Percentiles rank a stretch among this genome's conserved stretches.
phyloP scores from a whole-genome alignment of 2,329 filamentous ascomycete species.

The Tolypocladium inflatum region DNA sequence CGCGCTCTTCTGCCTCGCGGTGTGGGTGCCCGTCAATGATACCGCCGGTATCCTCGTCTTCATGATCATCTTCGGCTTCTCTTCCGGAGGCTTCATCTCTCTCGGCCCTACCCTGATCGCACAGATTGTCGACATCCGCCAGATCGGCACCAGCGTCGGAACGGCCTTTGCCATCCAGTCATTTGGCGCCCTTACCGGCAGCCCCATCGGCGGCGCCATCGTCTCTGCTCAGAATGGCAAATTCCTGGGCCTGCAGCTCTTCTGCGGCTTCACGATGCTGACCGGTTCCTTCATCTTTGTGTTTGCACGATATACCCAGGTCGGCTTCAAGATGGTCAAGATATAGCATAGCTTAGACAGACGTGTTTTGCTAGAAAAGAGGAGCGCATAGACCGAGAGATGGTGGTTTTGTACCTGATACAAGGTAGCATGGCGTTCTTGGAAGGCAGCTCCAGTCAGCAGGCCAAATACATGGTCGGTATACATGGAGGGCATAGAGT shows the following conservation, averaged over 20 bases:
- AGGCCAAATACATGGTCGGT: not conserved
- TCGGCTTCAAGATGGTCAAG: slow-evolving; percentile 23
- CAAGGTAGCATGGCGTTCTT: not conserved
- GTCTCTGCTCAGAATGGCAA: slow-evolving; percentile 39
- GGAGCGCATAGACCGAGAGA: not conserved
- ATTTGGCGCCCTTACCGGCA: slow-evolving; percentile 56
- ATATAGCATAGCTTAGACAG: slow-evolving; percentile 11
- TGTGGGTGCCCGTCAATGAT: slow-evolving; percentile 39
- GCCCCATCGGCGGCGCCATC: slow-evolving; percentile 58
- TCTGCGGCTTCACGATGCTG: slow-evolving; percentile 45
- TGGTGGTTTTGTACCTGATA: not conserved
- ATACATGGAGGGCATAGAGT: not conserved
- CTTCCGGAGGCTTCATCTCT: slow-evolving; percentile 56
- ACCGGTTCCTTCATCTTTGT: slow-evolving; percentile 17
- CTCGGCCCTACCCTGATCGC: slow-evolving; percentile 55
- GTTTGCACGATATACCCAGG: slow-evolving; percentile 22
- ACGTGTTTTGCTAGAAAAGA: not conserved
- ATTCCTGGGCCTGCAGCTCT: slow-evolving; percentile 54
- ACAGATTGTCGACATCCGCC: slow-evolving; percentile 59
- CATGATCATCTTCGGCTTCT: slow-evolving; percentile 59
- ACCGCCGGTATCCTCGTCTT: slow-evolving; percentile 55
- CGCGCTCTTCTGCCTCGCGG: slow-evolving; percentile 30
- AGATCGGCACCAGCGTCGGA: slow-evolving; percentile 61
- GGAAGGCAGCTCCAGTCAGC: not conserved
- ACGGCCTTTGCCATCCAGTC: slow-evolving; percentile 51